phyloP scores from a whole-genome alignment of 345 rosid genomes.

The Gossypioides kirkii region DNA sequence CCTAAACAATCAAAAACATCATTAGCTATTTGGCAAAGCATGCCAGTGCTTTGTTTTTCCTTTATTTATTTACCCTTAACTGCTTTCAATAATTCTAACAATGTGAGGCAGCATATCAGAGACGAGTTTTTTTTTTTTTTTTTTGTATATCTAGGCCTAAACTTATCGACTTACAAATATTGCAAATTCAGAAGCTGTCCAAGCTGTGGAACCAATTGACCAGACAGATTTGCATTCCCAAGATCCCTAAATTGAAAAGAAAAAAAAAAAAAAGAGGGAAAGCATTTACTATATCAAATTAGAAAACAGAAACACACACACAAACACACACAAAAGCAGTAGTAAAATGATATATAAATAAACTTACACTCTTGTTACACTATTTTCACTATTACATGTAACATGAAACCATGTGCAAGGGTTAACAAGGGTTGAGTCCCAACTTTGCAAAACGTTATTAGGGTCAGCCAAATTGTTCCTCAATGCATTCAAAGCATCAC shows the following conservation, averaged over 20 bases:
- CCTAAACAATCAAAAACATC: not conserved
- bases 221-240: slow-evolving; percentile 54
- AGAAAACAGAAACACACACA: not conserved
- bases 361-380: slow-evolving; percentile 83
- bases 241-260: slow-evolving; percentile 24
- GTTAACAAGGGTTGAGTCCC: slow-evolving; percentile 19
- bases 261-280: not conserved
- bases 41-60: not conserved
- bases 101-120: not conserved
- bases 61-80: not conserved
- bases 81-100: not conserved
- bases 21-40: not conserved
- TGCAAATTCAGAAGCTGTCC: slow-evolving; percentile 60
- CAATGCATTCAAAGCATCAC: slow-evolving; percentile 80
- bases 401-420: slow-evolving; percentile 92
- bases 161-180: slow-evolving; percentile 58
- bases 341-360: slow-evolving; percentile 14
- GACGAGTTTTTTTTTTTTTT: not conserved
- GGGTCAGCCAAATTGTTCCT: slow-evolving; percentile 66
- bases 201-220: slow-evolving; percentile 31
- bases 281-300: not conserved
- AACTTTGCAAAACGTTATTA: slow-evolving; percentile 64
- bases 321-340: not conserved
- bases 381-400: slow-evolving; percentile 63
- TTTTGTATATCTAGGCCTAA: not conserved